Evolutionary conservation across 257 asterid species (phyloP).

Genomic region (Ocimum tenuiflorum): DNA sequence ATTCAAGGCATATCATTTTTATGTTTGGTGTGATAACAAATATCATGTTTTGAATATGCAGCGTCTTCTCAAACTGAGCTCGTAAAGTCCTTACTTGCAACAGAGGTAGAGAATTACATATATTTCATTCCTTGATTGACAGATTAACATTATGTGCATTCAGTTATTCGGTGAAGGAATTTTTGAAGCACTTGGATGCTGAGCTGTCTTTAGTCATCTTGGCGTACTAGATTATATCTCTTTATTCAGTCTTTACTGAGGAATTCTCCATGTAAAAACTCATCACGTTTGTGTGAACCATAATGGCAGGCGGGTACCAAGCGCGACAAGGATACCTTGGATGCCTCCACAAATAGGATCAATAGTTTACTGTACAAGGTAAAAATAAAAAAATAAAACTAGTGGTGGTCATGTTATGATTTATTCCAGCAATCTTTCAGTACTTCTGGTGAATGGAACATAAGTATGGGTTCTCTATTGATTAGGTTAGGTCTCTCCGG

Average conservation of each 20-base stretch:
- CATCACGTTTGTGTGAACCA: slow-evolving; percentile 9
- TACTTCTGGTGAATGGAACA: neutral
- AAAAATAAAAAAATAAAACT: neutral
- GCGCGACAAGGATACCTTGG: slow-evolving; percentile 62
- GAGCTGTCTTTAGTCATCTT: neutral
- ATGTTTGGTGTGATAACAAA: slow-evolving; percentile 10
- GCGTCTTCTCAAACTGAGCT: slow-evolving; percentile 82
- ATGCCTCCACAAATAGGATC: slow-evolving; percentile 58
- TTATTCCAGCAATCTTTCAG: neutral
- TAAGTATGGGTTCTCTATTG: slow-evolving; percentile 3
- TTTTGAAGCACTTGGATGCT: neutral
- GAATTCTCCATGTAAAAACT: slow-evolving; percentile 10
- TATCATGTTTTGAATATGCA: slow-evolving; percentile 27
- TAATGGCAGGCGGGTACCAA: slow-evolving; percentile 62
- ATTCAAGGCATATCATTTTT: neutral
- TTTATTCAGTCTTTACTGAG: neutral
- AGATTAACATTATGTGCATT: neutral
- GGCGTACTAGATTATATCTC: slow-evolving; percentile 1
- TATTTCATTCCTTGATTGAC: neutral
- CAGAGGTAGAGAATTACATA: slow-evolving; percentile 49
- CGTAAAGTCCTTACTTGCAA: slow-evolving; percentile 70
- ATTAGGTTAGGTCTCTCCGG: slow-evolving; percentile 75
- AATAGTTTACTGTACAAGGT: slow-evolving; percentile 77
- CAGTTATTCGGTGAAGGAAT: neutral
- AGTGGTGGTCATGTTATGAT: neutral